Evolutionary conservation across 768 basidiomycete genomes (phyloP), one percentile per base, ranked within the genome.

Genomic region (Sutorius australiensis): DNA sequence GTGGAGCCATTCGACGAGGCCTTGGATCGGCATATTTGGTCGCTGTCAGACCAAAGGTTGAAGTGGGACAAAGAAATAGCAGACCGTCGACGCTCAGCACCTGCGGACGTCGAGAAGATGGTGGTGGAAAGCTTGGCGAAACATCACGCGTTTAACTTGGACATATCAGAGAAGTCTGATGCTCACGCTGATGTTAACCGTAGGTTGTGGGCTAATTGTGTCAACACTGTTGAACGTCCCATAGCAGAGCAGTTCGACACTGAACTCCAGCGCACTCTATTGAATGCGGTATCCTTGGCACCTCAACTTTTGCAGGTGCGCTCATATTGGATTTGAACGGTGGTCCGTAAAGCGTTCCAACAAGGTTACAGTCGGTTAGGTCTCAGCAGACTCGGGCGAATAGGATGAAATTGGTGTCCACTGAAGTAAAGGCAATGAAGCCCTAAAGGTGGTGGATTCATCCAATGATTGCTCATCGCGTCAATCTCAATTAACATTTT

Each of bases 1-100:
- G 81, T 82, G 59, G 89, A 93, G 62, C 78, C 82, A 3, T 95
- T 93, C 67, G 91, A 95, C 62, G 92, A 95, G 68, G 83, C 81
- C 2, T 79, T 95, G 31, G 92, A 95, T 65, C 74, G 89, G 46
- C 80, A 81, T 41, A 86, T 94, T 41, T 92, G 87, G 86, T 85
- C 86, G 1, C 68, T 93, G 17, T 83, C 87, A 38, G 81, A 86
- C 57, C 87, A 87, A 45, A 75, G 85, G 30, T 71, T 92, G 47
- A 79, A 85, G 57, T 90, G 83, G 83, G 84, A 92, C 63, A 82
- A 80, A 55, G 78, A 84, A 51, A 78, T 89, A 36, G 84, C 86
- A 21, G 79, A 80, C 45, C 80, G 80, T 52, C 78, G 92, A 42
- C 82, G 87, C 44, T 80, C 73, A 9, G 72, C 76, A 38, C 92